A percentile compares a stretch with the other conserved stretches of the same genome.
Evolutionary conservation across 2,329 filamentous ascomycete genomes (phyloP).

Genomic region (Didymella pinodella): DNA sequence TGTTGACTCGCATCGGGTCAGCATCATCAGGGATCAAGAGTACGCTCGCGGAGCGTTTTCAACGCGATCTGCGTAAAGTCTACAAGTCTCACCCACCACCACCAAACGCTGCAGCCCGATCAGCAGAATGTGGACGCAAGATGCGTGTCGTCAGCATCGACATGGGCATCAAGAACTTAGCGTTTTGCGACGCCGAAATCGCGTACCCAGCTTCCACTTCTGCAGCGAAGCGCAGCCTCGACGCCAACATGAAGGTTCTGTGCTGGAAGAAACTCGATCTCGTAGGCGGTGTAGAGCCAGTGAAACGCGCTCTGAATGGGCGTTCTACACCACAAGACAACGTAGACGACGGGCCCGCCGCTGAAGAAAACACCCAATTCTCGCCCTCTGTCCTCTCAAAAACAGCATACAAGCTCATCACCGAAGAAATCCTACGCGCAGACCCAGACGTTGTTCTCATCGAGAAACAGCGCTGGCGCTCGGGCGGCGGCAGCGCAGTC

Average conservation of each 20-base stretch:
- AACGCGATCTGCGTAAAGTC: conserved; percentile 43
- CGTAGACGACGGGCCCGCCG: background rate
- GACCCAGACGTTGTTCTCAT: conserved; percentile 75
- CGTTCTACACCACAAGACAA: background rate
- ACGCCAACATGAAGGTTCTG: conserved; percentile 35
- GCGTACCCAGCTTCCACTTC: conserved; percentile 2
- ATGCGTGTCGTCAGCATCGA: conserved; percentile 76
- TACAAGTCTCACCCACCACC: conserved; percentile 5
- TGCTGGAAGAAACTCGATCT: conserved; percentile 47
- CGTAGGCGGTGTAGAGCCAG: background rate
- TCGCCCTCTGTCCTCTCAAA: conserved; percentile 62
- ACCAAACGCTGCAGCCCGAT: conserved; percentile 32
- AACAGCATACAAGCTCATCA: conserved; percentile 64
- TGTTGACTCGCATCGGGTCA: conserved; percentile 69
- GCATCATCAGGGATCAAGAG: conserved; percentile 67
- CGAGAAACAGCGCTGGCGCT: conserved; percentile 70
- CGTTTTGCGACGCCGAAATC: conserved; percentile 69
- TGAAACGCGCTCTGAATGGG: background rate
- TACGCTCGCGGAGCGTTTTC: conserved; percentile 61
- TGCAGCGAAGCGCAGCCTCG: background rate
- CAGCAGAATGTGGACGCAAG: background rate
- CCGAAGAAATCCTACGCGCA: conserved; percentile 58
- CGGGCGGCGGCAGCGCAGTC: conserved; percentile 68
- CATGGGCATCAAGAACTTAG: conserved; percentile 83
- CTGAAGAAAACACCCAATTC: conserved; percentile 53